Evolutionary conservation across 495 filamentous ascomycete genomes (phyloP), one percentile per base, ranked within the genome.

Genomic region (Aspergillus biplanus): DNA sequence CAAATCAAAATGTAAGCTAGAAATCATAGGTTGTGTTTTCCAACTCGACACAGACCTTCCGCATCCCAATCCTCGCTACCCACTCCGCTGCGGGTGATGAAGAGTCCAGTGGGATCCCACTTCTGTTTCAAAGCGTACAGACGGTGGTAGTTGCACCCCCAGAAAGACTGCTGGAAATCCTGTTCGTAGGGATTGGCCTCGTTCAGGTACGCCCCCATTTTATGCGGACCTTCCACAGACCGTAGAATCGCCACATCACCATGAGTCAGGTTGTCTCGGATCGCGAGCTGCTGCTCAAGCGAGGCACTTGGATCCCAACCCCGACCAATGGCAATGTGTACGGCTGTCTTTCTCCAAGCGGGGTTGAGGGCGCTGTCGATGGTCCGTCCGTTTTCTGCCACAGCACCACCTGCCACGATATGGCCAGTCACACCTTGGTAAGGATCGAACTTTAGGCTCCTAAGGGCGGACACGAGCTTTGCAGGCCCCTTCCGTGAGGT

Each of bases 141-240:
- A 11, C 61, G 69, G 15, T 59, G 67, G 63, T 85, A 83, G 58
- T 85, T 83, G 5, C 68, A 62, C 5, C 83, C 83, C 77, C 78
- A 85, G 67, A 82, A 85, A 6, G 77, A 76, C 27, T 71, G 34
- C 58, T 81, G 81, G 67, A 82, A 83, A 8, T 69, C 70, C 42
- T 69, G 61, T 58, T 83, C 82, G 58, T 80, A 75, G 2, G 72
- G 63, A 65, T 84, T 76, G 0, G 76, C 82, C 68, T 85, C 83
- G 46, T 85, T 85, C 62, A 78, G 34, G 64, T 85, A 85, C 1
- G 80, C 71, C 6, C 82, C 83, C 71, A 74, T 75, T 9, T 55
- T 57, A 48, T 65, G 55, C 5, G 59, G 49, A 3, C 70, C 69
- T 55, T 74, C 73, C 9, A 85, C 63, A 8, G 77, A 75, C 27